phyloP scores from a whole-genome alignment of 129 eudicot species.

The Heracleum sosnowskyi region DNA sequence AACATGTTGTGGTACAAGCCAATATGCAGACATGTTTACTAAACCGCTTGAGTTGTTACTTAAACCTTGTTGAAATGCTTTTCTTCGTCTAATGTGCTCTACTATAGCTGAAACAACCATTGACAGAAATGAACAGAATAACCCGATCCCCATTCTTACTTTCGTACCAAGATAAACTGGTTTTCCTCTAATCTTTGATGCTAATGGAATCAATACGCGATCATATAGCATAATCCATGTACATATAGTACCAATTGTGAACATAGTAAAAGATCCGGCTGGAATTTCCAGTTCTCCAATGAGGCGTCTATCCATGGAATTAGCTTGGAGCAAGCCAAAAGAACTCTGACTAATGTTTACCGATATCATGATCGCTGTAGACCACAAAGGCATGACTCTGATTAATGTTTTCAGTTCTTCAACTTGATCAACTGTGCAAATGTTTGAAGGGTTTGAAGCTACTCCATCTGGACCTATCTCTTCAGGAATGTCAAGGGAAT shows the following conservation, averaged over 20 bases:
- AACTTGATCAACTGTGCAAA: slow-evolving; percentile 70
- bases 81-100: slow-evolving; percentile 43
- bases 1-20: slow-evolving; percentile 63
- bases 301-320: slow-evolving; percentile 70
- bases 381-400: slow-evolving; percentile 74
- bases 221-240: slow-evolving; percentile 65
- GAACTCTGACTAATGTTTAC: slow-evolving; percentile 45
- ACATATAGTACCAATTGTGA: slow-evolving; percentile 31
- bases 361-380: slow-evolving; percentile 54
- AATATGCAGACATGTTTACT: slow-evolving; percentile 70
- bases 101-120: slow-evolving; percentile 47
- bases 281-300: slow-evolving; percentile 56
- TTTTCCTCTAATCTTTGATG: slow-evolving; percentile 43
- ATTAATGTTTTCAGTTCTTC: slow-evolving; percentile 72
- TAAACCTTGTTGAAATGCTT: slow-evolving; percentile 50
- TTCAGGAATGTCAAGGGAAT: slow-evolving; percentile 32
- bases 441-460: slow-evolving; percentile 36
- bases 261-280: slow-evolving; percentile 55
- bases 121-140: slow-evolving; percentile 33
- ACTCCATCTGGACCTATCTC: slow-evolving; percentile 26
- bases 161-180: slow-evolving; percentile 43
- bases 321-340: slow-evolving; percentile 52
- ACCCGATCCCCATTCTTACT: slow-evolving; percentile 71
- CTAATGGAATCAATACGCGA: slow-evolving; percentile 55
- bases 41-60: slow-evolving; percentile 28